A percentile compares a stretch with the other conserved stretches of the same genome.
phyloP scores from a whole-genome alignment of 371 early-diverging fungal species.

The Enteropsectra breve region DNA sequence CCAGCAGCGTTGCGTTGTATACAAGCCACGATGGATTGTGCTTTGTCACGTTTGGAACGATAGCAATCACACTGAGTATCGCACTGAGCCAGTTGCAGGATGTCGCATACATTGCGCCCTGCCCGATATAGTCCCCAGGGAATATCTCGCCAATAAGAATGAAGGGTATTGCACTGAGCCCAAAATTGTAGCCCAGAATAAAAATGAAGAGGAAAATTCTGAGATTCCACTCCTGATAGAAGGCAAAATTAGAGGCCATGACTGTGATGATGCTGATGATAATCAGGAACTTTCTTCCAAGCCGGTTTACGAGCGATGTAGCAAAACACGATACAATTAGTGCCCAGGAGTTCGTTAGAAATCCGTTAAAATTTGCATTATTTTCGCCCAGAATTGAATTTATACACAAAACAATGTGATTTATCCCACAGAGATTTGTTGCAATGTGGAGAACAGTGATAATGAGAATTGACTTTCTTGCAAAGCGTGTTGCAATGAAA shows the following conservation, averaged over 20 bases:
- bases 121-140: constrained; percentile 52
- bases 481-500: neutral
- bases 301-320: constrained; percentile 67
- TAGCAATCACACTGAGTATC: neutral
- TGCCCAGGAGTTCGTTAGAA: neutral
- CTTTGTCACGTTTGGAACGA: neutral
- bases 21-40: constrained; percentile 11
- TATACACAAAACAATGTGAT: constrained; percentile 11
- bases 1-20: constrained; percentile 4
- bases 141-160: constrained; percentile 72
- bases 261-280: constrained; percentile 65
- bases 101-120: constrained; percentile 15
- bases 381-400: neutral
- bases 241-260: constrained; percentile 55
- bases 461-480: neutral
- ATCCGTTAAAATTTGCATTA: neutral
- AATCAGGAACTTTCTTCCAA: constrained; percentile 70
- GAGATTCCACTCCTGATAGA: constrained; percentile 62
- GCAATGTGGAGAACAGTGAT: constrained; percentile 7
- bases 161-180: constrained; percentile 66
- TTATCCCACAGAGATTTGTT: constrained; percentile 11
- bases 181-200: constrained; percentile 70
- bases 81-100: constrained; percentile 21
- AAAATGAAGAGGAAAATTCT: constrained; percentile 67
- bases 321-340: constrained; percentile 62